These are phyloP conservation scores for Phytopythium cucurbitacearum DNA, from an alignment of 352 stramenopile genomes.

Conservation along the genomic window DNA sequence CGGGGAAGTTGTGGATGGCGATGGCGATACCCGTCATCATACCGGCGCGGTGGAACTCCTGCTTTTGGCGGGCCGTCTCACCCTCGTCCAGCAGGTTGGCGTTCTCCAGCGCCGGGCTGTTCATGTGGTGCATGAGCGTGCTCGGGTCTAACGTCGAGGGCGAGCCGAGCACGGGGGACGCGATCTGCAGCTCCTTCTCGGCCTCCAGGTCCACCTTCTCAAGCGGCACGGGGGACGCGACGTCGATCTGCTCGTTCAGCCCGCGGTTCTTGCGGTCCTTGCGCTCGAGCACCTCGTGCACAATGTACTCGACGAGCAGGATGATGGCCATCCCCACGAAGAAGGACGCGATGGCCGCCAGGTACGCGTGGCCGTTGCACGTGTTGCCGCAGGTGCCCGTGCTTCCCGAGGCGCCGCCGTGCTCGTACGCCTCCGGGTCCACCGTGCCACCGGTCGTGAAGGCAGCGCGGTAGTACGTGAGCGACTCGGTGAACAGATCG, in stretches of 20 bases:
- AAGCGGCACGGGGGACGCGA: constrained; percentile 9
- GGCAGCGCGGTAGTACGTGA: constrained; percentile 47
- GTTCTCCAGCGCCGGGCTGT: constrained; percentile 20
- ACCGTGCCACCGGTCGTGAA: constrained; percentile 42
- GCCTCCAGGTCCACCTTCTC: constrained; percentile 2
- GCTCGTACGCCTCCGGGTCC: constrained; percentile 61
- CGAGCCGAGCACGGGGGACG: constrained; percentile 18
- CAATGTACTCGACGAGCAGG: constrained; percentile 49
- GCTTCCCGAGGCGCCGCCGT: constrained; percentile 32
- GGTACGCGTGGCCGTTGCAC: constrained; percentile 50
- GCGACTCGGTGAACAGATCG: constrained; percentile 42
- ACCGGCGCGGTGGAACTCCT: constrained; percentile 76
- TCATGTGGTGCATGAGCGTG: constrained; percentile 12
- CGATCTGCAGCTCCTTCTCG: constrained; percentile 19
- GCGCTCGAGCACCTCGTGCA: constrained; percentile 32
- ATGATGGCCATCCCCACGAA: constrained; percentile 58
- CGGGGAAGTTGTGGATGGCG: constrained; percentile 88
- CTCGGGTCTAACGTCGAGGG: constrained; percentile 17
- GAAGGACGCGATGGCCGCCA: constrained; percentile 37
- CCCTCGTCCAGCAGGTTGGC: constrained; percentile 12
- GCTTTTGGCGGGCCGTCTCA: constrained; percentile 92
- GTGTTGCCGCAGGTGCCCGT: constrained; percentile 52
- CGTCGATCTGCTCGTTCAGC: constrained; percentile 6
- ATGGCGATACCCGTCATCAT: constrained; percentile 90
- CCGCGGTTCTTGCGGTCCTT: constrained; percentile 13